These are phyloP conservation scores for Pseudogymnoascus verrucosus DNA, from an alignment of 2,329 filamentous ascomycete genomes.

Conservation along the genomic window DNA sequence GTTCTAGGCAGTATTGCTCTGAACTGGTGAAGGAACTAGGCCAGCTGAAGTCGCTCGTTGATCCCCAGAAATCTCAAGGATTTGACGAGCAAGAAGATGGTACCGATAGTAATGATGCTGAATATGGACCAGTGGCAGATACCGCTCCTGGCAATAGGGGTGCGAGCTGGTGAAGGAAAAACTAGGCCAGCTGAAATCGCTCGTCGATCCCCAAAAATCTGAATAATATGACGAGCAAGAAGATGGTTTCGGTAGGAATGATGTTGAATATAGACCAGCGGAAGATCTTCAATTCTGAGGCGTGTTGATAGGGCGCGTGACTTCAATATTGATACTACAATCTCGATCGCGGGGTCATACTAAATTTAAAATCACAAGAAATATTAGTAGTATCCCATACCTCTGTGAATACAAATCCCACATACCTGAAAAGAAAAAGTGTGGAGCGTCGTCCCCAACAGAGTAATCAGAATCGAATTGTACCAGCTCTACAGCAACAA, in stretches of 20 bases:
- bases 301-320: not conserved
- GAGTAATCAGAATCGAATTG: conserved; percentile 35
- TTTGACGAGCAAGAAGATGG: not conserved
- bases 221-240: not conserved
- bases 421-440: conserved; percentile 23
- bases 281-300: not conserved
- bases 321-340: not conserved
- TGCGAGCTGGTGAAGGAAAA: conserved; percentile 18
- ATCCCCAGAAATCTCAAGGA: conserved; percentile 12
- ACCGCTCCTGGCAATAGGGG: conserved; percentile 15
- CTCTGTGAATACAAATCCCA: conserved; percentile 7
- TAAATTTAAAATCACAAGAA: not conserved
- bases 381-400: conserved; percentile 28
- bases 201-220: conserved; percentile 16
- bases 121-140: not conserved
- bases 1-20: conserved; percentile 16
- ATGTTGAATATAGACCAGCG: not conserved
- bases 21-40: conserved; percentile 18
- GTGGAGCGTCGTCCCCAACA: conserved; percentile 25
- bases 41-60: conserved; percentile 15
- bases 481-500: conserved; percentile 17
- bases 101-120: not conserved
- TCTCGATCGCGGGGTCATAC: not conserved
- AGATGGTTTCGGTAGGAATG: not conserved
- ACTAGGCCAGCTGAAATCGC: conserved; percentile 15